A percentile compares a stretch with the other conserved stretches of the same genome.
Conservation (phyloP, 768 basidiomycete genomes). For the Solioccasus polychromus region DNA sequence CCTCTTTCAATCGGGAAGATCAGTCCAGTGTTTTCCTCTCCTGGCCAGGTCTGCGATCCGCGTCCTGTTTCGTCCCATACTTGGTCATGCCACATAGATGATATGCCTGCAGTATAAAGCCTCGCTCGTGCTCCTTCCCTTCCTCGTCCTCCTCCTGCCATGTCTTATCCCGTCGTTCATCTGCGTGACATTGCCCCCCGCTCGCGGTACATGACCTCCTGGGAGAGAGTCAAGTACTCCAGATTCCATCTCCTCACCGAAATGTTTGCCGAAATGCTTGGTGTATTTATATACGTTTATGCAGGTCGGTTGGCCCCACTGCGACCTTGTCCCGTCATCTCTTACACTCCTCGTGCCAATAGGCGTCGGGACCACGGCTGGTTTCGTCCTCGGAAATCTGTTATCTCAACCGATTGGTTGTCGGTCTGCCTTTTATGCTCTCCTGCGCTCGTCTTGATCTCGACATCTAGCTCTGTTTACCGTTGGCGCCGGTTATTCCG, state of each 20-base stretch:
- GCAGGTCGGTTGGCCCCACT: conserved; percentile 34
- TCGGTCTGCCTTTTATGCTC: conserved; percentile 30
- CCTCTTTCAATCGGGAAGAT: no score
- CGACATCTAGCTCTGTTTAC: conserved; percentile 47
- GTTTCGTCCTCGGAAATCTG: conserved; percentile 47
- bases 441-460: background rate
- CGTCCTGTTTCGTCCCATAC: background rate
- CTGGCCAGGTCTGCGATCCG: no score
- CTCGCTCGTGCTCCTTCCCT: no score
- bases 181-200: conserved; percentile 43
- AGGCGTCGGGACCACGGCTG: conserved; percentile 57
- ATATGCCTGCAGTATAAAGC: no score
- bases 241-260: conserved; percentile 54
- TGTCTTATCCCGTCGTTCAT: conserved; percentile 32
- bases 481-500: conserved; percentile 55
- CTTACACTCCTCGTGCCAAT: background rate
- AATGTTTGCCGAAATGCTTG: conserved; percentile 61
- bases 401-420: conserved; percentile 45
- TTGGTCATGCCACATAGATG: no score
- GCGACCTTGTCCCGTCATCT: background rate
- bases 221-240: conserved; percentile 49
- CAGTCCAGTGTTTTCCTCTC: no score
- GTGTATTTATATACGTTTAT: conserved; percentile 61
- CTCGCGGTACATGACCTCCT: conserved; percentile 38
- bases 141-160: conserved; percentile 1